Percentiles rank a stretch among this genome's conserved stretches.
Conservation (phyloP, 768 basidiomycete species). For the Melanogaster broomeanus region DNA sequence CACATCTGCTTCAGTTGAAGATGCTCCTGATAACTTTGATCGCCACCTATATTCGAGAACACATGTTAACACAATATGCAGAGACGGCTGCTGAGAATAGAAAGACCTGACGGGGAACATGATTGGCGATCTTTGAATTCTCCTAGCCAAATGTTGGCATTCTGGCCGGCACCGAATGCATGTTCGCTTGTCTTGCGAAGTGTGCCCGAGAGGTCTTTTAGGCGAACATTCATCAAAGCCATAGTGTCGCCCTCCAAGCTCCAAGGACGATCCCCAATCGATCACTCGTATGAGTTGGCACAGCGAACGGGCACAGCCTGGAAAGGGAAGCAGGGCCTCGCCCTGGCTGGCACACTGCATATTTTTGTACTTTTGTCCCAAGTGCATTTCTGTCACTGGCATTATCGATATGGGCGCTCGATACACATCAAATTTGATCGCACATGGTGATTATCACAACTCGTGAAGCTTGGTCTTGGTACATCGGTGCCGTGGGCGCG, state of each 20-base stretch:
- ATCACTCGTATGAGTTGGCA: too few species aligned
- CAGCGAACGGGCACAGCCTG: too few species aligned
- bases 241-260: conserved; percentile 2
- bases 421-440: too few species aligned
- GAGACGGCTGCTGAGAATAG: background rate
- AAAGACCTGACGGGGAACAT: conserved; percentile 7
- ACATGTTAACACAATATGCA: background rate
- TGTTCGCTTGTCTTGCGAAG: conserved; percentile 16
- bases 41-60: conserved; percentile 17
- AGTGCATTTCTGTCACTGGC: too few species aligned
- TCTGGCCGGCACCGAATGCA: conserved; percentile 16
- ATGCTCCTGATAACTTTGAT: conserved; percentile 28
- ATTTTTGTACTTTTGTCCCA: too few species aligned
- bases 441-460: too few species aligned
- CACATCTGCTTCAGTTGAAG: conserved; percentile 13
- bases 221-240: conserved; percentile 18
- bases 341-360: too few species aligned
- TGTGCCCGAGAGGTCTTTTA: conserved; percentile 20
- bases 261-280: too few species aligned
- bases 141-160: conserved; percentile 26
- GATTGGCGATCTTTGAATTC: conserved; percentile 14
- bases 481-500: too few species aligned
- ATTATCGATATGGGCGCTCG: too few species aligned
- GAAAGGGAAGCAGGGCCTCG: too few species aligned
- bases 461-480: too few species aligned